These are phyloP conservation scores for Dioszegia crocea DNA, from an alignment of 768 basidiomycete genomes.

Conservation along the genomic window DNA sequence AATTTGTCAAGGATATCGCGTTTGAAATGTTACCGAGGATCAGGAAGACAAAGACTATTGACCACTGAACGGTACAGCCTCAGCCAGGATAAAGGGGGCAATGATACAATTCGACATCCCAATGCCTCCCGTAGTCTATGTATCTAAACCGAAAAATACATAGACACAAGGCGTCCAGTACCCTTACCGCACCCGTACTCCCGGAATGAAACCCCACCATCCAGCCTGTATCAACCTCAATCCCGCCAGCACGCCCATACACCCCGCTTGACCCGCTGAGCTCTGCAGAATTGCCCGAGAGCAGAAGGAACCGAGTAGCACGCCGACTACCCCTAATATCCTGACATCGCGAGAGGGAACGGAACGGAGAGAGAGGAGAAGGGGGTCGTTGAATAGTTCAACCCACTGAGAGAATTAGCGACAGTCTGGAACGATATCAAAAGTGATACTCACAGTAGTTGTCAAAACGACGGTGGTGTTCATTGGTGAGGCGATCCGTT, in stretches of 20 bases:
- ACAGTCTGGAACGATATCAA: neutral
- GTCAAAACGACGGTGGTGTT: slow-evolving; percentile 59
- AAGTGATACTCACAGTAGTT: slow-evolving; percentile 32
- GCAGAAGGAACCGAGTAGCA: slow-evolving; percentile 72
- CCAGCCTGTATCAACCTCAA: slow-evolving; percentile 34
- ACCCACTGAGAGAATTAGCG: slow-evolving; percentile 60
- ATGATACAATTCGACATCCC: no score
- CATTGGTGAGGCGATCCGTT: slow-evolving; percentile 38
- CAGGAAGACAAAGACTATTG: no score
- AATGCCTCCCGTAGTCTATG: no score
- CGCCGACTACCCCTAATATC: slow-evolving; percentile 56
- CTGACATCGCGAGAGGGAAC: slow-evolving; percentile 68
- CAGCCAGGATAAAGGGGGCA: no score
- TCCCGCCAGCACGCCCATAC: slow-evolving; percentile 39
- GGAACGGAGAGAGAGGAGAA: slow-evolving; percentile 57
- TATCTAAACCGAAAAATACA: no score
- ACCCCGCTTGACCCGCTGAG: slow-evolving; percentile 32
- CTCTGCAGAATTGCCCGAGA: slow-evolving; percentile 36
- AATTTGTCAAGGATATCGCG: no score
- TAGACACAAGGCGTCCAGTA: no score
- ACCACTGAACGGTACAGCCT: no score
- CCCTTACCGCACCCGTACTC: no score
- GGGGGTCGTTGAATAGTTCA: slow-evolving; percentile 76
- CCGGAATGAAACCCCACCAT: slow-evolving; percentile 23
- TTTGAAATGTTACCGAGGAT: no score